A percentile compares a stretch with the other conserved stretches of the same genome.
phyloP scores from a whole-genome alignment of 768 basidiomycete genomes.

The Asterophora parasitica region DNA sequence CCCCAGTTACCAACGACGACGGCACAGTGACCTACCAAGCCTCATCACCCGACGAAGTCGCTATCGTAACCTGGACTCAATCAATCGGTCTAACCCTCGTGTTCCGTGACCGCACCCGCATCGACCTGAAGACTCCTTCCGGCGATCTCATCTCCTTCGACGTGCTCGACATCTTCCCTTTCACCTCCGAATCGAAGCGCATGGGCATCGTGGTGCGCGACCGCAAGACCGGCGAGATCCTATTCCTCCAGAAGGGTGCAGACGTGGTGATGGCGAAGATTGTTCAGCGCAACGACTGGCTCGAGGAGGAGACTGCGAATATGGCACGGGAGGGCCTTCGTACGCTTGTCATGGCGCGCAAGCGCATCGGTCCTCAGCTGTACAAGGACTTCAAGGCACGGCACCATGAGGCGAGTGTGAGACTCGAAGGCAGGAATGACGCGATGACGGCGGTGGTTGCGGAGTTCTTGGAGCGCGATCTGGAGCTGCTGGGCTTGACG shows the following conservation, averaged over 20 bases:
- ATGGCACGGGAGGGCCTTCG: slow-evolving; percentile 97
- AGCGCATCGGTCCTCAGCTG: slow-evolving; percentile 60
- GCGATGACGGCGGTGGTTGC: slow-evolving; percentile 73
- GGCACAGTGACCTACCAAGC: slow-evolving; percentile 96
- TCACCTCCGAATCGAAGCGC: slow-evolving; percentile 97
- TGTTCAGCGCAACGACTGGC: slow-evolving; percentile 96
- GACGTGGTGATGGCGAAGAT: slow-evolving; percentile 98
- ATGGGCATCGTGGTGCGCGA: slow-evolving; percentile 98
- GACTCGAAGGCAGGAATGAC: slow-evolving; percentile 74
- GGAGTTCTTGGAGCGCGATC: slow-evolving; percentile 77
- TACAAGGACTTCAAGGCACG: slow-evolving; percentile 70
- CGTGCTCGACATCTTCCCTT: slow-evolving; percentile 93
- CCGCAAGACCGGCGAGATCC: slow-evolving; percentile 65
- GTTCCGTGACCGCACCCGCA: slow-evolving; percentile 86
- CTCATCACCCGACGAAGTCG: slow-evolving; percentile 97
- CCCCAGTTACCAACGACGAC: slow-evolving; percentile 92
- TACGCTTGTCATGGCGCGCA: slow-evolving; percentile 89
- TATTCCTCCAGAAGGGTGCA: slow-evolving; percentile 94
- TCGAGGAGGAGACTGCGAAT: slow-evolving; percentile 97
- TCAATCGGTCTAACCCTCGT: slow-evolving; percentile 89
- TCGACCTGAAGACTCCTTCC: slow-evolving; percentile 72
- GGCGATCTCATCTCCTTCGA: slow-evolving; percentile 68
- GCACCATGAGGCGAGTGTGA: slow-evolving; percentile 76
- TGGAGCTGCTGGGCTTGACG: slow-evolving; percentile 90
- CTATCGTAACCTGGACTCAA: slow-evolving; percentile 96